These are phyloP conservation scores for Beauveria scarabaeidicola DNA, from an alignment of 2,329 filamentous ascomycete genomes.

Conservation along the genomic window DNA sequence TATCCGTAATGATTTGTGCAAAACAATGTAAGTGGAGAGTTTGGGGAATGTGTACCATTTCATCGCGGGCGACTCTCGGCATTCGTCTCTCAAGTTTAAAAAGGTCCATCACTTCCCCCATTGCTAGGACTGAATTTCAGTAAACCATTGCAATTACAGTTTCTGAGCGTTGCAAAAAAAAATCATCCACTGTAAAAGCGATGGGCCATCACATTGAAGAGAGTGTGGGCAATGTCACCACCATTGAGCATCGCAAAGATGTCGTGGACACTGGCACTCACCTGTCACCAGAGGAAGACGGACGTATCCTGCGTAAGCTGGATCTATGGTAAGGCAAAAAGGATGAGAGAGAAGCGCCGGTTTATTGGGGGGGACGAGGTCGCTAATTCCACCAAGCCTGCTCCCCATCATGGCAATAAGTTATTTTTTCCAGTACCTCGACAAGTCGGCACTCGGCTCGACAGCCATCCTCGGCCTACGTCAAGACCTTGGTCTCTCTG, in stretches of 20 bases:
- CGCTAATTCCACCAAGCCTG: conserved; percentile 25
- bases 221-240: not conserved
- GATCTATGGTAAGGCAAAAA: conserved; percentile 47
- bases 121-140: not conserved
- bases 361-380: not conserved
- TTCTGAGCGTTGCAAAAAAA: not conserved
- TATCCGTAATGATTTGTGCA: too few relatives aligned
- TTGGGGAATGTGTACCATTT: not conserved
- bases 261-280: not conserved
- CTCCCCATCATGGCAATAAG: conserved; percentile 44
- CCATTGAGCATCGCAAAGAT: not conserved
- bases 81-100: not conserved
- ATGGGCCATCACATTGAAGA: not conserved
- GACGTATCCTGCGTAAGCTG: conserved; percentile 47
- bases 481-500: conserved; percentile 35
- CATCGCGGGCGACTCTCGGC: not conserved
- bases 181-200: not conserved
- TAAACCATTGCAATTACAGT: too few relatives aligned
- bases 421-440: conserved; percentile 51
- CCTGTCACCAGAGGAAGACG: conserved; percentile 26
- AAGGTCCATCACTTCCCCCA: not conserved
- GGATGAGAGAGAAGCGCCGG: not conserved
- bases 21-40: not conserved
- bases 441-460: conserved; percentile 48
- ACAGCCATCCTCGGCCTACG: conserved; percentile 41